Percentiles rank a stretch among this genome's conserved stretches.
phyloP scores from a whole-genome alignment of 768 basidiomycete species.

The Krasilnikovozyma curviuscula region DNA sequence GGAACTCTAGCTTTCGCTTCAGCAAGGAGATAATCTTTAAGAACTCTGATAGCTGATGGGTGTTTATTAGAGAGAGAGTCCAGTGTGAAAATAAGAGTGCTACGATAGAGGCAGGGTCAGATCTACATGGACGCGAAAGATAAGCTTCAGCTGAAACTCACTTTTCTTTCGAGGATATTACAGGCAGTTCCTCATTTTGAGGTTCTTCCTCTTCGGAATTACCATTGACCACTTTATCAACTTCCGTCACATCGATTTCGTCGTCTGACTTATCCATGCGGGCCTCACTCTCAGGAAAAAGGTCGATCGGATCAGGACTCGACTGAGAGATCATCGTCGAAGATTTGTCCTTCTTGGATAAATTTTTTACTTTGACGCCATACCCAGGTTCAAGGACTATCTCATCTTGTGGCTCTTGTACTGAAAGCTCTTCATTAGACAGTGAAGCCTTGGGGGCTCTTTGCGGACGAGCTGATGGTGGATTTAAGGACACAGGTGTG shows the following conservation, averaged over 20 bases:
- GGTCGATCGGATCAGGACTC: not conserved
- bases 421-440: not conserved
- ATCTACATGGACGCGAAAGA: not conserved
- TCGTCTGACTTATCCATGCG: not conserved
- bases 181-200: no score
- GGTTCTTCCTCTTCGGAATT: not conserved
- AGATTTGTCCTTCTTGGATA: no score
- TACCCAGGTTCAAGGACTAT: no score
- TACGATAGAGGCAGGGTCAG: no score
- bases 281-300: not conserved
- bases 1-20: constrained; percentile 44
- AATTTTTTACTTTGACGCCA: no score
- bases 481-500: constrained; percentile 15
- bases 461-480: not conserved
- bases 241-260: not conserved
- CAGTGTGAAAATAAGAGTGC: constrained; percentile 66
- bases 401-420: not conserved
- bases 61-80: constrained; percentile 74
- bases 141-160: not conserved
- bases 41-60: constrained; percentile 39
- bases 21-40: constrained; percentile 46
- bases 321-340: not conserved
- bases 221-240: not conserved
- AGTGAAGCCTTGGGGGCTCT: not conserved
- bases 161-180: no score